phyloP scores from a whole-genome alignment of 805 yeast genomes.

The Yarrowia keelungensis region DNA sequence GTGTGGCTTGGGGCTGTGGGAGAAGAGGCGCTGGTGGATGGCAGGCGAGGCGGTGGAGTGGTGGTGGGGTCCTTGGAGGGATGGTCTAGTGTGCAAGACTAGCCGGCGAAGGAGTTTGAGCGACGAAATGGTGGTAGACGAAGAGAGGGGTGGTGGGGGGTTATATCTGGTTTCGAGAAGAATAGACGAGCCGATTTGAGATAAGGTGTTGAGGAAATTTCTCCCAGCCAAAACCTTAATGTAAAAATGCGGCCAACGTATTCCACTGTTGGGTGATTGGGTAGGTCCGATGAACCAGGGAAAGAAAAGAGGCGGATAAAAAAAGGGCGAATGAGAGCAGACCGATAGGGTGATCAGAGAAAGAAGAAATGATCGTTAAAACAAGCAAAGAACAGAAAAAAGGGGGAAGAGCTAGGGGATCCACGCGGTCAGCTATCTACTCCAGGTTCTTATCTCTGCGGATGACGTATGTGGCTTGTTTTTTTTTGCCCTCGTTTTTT shows the following conservation, averaged over 20 bases:
- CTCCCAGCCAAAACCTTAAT: constrained; percentile 37
- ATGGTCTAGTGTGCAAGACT: constrained; percentile 36
- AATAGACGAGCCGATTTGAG: constrained; percentile 36
- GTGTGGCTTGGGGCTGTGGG: constrained; percentile 34
- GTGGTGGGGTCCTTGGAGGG: constrained; percentile 31
- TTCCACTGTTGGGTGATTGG: constrained; percentile 38
- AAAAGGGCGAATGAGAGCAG: neutral
- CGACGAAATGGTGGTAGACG: constrained; percentile 34
- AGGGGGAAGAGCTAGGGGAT: too few relatives aligned
- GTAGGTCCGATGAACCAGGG: constrained; percentile 6
- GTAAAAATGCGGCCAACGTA: constrained; percentile 12
- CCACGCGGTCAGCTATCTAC: too few relatives aligned
- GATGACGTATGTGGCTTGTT: constrained; percentile 10
- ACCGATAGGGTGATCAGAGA: too few relatives aligned
- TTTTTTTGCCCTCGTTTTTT: constrained; percentile 5
- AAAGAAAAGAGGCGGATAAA: neutral
- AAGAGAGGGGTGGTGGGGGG: constrained; percentile 17
- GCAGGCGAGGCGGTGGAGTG: constrained; percentile 13
- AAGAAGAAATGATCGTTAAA: too few relatives aligned
- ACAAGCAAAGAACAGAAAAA: too few relatives aligned
- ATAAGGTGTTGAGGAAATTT: constrained; percentile 37
- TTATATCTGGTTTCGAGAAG: constrained; percentile 27
- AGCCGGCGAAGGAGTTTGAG: constrained; percentile 32
- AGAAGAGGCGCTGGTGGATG: constrained; percentile 3
- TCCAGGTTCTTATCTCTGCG: too few relatives aligned